Evolutionary conservation across 257 asterid species (phyloP).

Genomic region (Plantago ovata): DNA sequence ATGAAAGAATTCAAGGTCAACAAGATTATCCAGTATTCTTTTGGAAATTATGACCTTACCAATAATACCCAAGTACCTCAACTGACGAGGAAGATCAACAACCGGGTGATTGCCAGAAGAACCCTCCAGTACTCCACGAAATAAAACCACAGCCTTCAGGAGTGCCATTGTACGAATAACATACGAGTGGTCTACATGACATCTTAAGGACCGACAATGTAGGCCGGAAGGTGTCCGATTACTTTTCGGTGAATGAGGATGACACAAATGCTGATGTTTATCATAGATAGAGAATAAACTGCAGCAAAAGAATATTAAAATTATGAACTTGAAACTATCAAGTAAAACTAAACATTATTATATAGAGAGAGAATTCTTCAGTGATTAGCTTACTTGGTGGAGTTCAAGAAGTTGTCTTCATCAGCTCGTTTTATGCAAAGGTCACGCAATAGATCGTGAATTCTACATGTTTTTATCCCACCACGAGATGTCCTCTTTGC

Average conservation of each 20-base stretch:
- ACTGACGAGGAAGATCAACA: constrained; percentile 8
- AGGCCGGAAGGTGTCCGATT: background rate
- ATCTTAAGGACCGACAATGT: constrained; percentile 4
- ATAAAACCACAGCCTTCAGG: constrained; percentile 1
- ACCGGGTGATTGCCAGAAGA: no score
- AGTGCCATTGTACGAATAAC: constrained; percentile 1
- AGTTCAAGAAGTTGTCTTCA: constrained; percentile 8
- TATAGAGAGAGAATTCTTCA: no score
- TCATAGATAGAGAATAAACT: constrained; percentile 1
- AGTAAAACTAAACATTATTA: background rate
- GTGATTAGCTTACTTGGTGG: background rate
- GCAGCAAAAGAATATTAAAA: background rate
- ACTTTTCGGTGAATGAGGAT: background rate
- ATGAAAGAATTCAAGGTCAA: constrained; percentile 14
- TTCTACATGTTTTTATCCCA: constrained; percentile 2
- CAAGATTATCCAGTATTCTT: background rate
- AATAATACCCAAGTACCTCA: constrained; percentile 16
- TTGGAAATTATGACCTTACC: background rate
- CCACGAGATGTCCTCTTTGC: background rate
- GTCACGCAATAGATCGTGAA: background rate
- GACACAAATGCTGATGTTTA: background rate
- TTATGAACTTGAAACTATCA: no score
- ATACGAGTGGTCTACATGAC: background rate
- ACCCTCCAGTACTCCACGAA: background rate
- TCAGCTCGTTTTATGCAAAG: background rate